Evolutionary conservation across 73 alveolate species (phyloP).

Genomic region (Uronychia binucleata): DNA sequence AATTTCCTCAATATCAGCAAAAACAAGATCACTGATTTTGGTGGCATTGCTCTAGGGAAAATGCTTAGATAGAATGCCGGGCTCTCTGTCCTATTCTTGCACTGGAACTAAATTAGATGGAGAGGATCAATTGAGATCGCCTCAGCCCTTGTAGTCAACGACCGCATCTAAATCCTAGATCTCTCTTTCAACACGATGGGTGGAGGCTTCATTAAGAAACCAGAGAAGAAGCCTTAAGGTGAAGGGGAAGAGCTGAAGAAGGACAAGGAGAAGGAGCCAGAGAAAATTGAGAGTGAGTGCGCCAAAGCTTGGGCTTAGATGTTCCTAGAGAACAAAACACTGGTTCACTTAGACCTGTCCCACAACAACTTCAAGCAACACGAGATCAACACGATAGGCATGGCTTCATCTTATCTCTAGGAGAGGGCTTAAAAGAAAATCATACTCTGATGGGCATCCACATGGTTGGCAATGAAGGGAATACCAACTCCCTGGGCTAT

Average conservation of each 20-base stretch:
- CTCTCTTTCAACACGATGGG: conserved; percentile 61
- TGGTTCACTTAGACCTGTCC: conserved; percentile 54
- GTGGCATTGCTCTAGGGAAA: conserved; percentile 30
- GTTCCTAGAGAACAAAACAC: conserved; percentile 49
- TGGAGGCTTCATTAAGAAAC: not conserved
- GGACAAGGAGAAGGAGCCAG: not conserved
- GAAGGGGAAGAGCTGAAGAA: not conserved
- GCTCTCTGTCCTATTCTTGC: conserved; percentile 40
- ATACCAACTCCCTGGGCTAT: conserved; percentile 45
- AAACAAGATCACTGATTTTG: conserved; percentile 52
- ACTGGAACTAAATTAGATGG: conserved; percentile 51
- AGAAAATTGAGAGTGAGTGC: not conserved
- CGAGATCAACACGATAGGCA: conserved; percentile 38
- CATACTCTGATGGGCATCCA: conserved; percentile 63
- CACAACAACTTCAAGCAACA: conserved; percentile 41
- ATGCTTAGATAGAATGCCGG: conserved; percentile 32
- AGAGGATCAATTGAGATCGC: conserved; percentile 50
- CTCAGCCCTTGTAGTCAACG: conserved; percentile 2
- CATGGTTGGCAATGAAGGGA: conserved; percentile 60
- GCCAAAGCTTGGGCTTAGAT: conserved; percentile 16
- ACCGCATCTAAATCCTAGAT: conserved; percentile 35
- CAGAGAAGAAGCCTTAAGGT: not conserved
- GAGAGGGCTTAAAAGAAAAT: conserved; percentile 40
- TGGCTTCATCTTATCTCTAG: not conserved
- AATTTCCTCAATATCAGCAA: conserved; percentile 48